Conservation (phyloP, 1,139 yeast genomes). For the Wickerhamomyces sp. region DNA sequence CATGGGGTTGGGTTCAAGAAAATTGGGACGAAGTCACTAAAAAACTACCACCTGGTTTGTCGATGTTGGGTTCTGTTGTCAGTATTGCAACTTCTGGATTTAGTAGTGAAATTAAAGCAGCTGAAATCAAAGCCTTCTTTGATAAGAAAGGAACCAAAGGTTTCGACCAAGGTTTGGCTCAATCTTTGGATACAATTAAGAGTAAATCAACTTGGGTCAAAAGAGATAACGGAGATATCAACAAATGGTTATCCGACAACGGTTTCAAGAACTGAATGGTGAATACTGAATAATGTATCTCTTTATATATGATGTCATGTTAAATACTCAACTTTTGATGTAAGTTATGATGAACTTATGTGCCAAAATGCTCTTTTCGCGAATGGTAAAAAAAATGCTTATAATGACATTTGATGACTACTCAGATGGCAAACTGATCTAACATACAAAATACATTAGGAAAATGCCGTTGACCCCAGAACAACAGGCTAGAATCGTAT, state of each 20-base stretch:
- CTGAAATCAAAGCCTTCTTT: conserved; percentile 58
- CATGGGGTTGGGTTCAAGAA: conserved; percentile 74
- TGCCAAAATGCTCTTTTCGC: no score
- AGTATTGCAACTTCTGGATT: conserved; percentile 59
- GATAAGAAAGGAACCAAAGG: conserved; percentile 61
- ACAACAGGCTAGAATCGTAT: conserved; percentile 22
- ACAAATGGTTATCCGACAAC: conserved; percentile 47
- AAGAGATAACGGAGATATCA: conserved; percentile 55
- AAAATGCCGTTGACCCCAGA: conserved; percentile 21
- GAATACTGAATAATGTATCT: no score
- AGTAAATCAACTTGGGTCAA: conserved; percentile 62
- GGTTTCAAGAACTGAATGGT: conserved; percentile 19
- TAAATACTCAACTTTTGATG: no score
- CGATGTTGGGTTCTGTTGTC: conserved; percentile 75
- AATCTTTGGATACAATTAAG: conserved; percentile 61
- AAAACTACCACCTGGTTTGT: conserved; percentile 75
- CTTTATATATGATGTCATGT: no score
- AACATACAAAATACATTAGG: no score
- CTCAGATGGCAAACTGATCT: no score
- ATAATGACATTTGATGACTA: no score
- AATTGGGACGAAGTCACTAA: conserved; percentile 68
- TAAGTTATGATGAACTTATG: no score
- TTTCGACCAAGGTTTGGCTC: conserved; percentile 68
- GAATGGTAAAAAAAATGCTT: no score
- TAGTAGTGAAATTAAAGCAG: conserved; percentile 55